Evolutionary conservation across 1,284 basidiomycete species (phyloP).

Genomic region (Schizopora paradoxa): DNA sequence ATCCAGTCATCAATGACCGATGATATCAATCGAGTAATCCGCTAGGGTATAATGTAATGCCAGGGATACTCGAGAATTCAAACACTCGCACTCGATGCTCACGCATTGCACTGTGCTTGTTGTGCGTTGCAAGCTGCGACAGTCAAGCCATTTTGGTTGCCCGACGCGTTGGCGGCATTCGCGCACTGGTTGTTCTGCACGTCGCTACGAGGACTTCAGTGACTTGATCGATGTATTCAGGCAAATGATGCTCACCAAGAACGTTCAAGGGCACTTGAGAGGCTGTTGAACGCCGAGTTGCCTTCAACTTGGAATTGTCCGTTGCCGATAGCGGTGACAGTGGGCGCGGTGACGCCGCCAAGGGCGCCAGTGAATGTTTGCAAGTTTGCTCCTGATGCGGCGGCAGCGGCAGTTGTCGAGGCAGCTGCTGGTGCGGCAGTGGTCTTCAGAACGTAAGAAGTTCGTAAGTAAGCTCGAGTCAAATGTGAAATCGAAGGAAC

Average conservation of each 20-base stretch:
- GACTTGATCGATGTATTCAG: not conserved
- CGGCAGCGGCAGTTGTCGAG: slow-evolving; percentile 22
- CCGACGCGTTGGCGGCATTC: slow-evolving; percentile 36
- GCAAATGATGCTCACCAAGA: slow-evolving; percentile 33
- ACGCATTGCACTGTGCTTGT: slow-evolving; percentile 39
- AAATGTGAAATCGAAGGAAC: too few species aligned
- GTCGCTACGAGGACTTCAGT: slow-evolving; percentile 27
- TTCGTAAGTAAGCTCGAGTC: too few species aligned
- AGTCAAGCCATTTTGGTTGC: slow-evolving; percentile 36
- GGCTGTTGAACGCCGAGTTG: slow-evolving; percentile 46
- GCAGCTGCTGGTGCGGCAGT: slow-evolving; percentile 21
- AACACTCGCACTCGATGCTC: slow-evolving; percentile 1
- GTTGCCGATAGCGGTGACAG: slow-evolving; percentile 40
- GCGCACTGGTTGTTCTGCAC: slow-evolving; percentile 54
- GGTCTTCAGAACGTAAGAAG: too few species aligned
- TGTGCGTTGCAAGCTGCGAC: slow-evolving; percentile 48
- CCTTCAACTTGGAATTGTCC: slow-evolving; percentile 42
- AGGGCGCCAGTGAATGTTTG: slow-evolving; percentile 54
- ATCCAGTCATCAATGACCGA: too few species aligned
- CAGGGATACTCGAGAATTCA: not conserved
- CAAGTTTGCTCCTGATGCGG: slow-evolving; percentile 36
- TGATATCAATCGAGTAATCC: too few species aligned
- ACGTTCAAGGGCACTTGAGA: slow-evolving; percentile 45
- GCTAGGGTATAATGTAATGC: too few species aligned
- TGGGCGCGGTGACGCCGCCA: slow-evolving; percentile 40